phyloP scores from a whole-genome alignment of 2,329 filamentous ascomycete genomes.

The Ilyonectria robusta region DNA sequence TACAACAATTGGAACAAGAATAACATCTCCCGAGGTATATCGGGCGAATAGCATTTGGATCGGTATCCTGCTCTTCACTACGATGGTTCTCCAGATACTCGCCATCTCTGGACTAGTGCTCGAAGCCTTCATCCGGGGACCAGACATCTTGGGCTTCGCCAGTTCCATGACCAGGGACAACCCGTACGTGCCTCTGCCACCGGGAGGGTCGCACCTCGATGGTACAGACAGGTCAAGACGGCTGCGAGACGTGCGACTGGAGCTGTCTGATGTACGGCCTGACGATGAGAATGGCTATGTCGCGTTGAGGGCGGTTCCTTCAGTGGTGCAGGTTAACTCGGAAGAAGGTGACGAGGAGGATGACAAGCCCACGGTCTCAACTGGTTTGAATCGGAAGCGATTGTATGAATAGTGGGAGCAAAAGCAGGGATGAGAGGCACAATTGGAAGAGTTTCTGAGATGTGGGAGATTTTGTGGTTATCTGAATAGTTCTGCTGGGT shows the following conservation, averaged over 20 bases:
- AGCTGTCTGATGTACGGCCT: slow-evolving; percentile 20
- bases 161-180: slow-evolving; percentile 33
- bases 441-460: no score
- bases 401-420: no score
- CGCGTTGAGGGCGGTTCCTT: background rate
- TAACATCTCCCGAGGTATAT: background rate
- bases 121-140: slow-evolving; percentile 18
- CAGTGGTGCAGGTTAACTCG: no score
- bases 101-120: slow-evolving; percentile 13
- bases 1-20: background rate
- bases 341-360: no score
- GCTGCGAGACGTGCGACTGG: slow-evolving; percentile 10
- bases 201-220: slow-evolving; percentile 21
- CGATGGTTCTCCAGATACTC: slow-evolving; percentile 9
- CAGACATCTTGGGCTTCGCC: slow-evolving; percentile 30
- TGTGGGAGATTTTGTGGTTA: no score
- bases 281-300: slow-evolving; percentile 18
- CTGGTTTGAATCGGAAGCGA: no score
- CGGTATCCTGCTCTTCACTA: slow-evolving; percentile 6
- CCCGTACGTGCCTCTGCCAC: slow-evolving; percentile 4
- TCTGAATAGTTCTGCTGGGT: no score
- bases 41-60: slow-evolving; percentile 21
- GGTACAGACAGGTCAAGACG: slow-evolving; percentile 22
- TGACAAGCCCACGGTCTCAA: no score
- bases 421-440: no score